Conservation (phyloP, 2,329 filamentous ascomycete species). For the Aspergillus terreus region DNA sequence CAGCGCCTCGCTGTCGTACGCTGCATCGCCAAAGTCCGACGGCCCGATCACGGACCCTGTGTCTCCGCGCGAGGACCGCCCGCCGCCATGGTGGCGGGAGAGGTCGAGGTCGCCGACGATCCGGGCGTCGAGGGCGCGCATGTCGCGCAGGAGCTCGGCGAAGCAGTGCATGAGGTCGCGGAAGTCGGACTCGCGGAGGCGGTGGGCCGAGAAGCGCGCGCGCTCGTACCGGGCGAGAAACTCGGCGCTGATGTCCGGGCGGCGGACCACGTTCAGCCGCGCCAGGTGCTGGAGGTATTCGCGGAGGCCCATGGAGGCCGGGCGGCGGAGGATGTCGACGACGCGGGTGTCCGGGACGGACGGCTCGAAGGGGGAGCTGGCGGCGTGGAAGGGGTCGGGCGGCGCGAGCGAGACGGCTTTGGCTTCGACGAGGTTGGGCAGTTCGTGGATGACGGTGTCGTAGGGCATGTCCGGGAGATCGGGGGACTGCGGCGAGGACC, state of each 20-base stretch:
- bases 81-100: no score
- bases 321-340: slow-evolving; percentile 67
- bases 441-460: slow-evolving; percentile 71
- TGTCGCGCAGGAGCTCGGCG: slow-evolving; percentile 71
- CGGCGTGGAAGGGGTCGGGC: slow-evolving; percentile 43
- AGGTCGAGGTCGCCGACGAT: slow-evolving; percentile 43
- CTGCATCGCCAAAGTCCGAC: slow-evolving; percentile 38
- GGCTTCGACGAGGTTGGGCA: slow-evolving; percentile 87
- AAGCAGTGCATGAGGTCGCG: slow-evolving; percentile 78
- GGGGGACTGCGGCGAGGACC: slow-evolving; percentile 73
- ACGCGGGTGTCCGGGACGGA: slow-evolving; percentile 61
- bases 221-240: slow-evolving; percentile 79
- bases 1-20: slow-evolving; percentile 23
- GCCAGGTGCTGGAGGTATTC: slow-evolving; percentile 73
- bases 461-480: slow-evolving; percentile 83
- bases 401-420: slow-evolving; percentile 85
- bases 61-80: slow-evolving; percentile 4
- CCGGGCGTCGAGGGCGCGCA: slow-evolving; percentile 61
- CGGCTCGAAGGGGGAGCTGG: slow-evolving; percentile 36
- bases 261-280: slow-evolving; percentile 59
- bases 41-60: slow-evolving; percentile 35
- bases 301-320: slow-evolving; percentile 67
- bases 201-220: slow-evolving; percentile 72
- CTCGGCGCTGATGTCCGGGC: slow-evolving; percentile 45
- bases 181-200: slow-evolving; percentile 69